These are phyloP conservation scores for Nepenthes gracilis DNA, from an alignment of 148 eudicot species.

Conservation along the genomic window DNA sequence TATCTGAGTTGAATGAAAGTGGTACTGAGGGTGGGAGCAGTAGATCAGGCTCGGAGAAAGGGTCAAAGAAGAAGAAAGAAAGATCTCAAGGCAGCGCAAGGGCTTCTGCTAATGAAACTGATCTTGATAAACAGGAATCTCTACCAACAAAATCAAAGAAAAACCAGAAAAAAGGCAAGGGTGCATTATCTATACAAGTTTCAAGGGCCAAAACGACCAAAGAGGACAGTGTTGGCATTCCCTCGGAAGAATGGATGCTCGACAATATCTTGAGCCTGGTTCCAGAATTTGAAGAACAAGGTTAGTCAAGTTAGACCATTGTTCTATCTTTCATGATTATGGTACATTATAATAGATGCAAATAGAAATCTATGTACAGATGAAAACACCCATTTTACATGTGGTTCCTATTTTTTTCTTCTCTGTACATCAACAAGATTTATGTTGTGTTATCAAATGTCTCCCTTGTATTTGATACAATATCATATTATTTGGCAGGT, in stretches of 20 bases:
- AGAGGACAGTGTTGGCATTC: conserved; percentile 34
- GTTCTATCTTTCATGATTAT: conserved; percentile 3
- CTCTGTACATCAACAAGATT: too few relatives aligned
- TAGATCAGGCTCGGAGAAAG: conserved; percentile 50
- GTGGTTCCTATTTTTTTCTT: too few relatives aligned
- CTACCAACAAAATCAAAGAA: conserved; percentile 64
- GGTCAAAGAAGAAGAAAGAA: conserved; percentile 86
- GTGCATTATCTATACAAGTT: conserved; percentile 28
- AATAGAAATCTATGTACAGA: too few relatives aligned
- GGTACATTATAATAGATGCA: too few relatives aligned
- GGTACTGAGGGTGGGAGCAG: conserved; percentile 30
- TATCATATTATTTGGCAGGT: conserved; percentile 23
- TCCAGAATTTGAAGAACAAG: conserved; percentile 91
- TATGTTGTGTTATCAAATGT: background rate
- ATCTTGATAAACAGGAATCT: conserved; percentile 50
- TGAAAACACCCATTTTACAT: too few relatives aligned
- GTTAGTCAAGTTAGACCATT: conserved; percentile 19
- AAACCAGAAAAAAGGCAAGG: conserved; percentile 78
- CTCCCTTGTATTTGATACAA: conserved; percentile 3
- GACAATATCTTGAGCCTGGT: conserved; percentile 44
- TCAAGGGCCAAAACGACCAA: conserved; percentile 48
- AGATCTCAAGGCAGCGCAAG: conserved; percentile 45
- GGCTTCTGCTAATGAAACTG: conserved; percentile 35
- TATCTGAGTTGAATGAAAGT: conserved; percentile 40
- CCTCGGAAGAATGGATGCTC: conserved; percentile 73